Evolutionary conservation across 345 rosid genomes (phyloP).

Genomic region (Gossypium turneri): DNA sequence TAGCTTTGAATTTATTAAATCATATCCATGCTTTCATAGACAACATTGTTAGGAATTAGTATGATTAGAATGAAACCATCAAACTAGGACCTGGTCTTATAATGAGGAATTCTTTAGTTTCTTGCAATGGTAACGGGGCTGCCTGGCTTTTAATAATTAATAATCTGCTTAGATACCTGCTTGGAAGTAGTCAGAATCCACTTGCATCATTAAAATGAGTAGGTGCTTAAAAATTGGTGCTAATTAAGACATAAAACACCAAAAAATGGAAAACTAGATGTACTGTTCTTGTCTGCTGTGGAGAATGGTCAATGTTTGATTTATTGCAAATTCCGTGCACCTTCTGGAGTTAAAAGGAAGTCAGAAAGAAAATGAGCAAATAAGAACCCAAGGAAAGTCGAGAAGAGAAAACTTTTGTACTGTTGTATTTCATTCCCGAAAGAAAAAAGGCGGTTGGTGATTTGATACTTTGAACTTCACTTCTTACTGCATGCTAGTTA

Average conservation of each 20-base stretch:
- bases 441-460: not conserved
- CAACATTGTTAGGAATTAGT: not conserved
- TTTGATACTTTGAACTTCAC: not conserved
- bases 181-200: not conserved
- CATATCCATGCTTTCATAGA: not conserved
- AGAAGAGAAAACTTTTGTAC: not conserved
- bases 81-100: not conserved
- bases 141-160: not conserved
- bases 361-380: not conserved
- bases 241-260: not conserved
- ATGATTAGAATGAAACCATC: not conserved
- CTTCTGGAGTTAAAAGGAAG: not conserved
- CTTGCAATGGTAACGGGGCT: not conserved
- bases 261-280: not conserved
- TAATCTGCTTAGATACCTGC: not conserved
- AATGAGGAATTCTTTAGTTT: not conserved
- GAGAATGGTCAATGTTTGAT: not conserved
- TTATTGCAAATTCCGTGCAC: not conserved
- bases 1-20: not conserved
- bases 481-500: not conserved
- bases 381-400: slow-evolving; percentile 3
- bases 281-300: not conserved
- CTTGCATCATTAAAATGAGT: not conserved
- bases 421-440: not conserved
- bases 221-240: not conserved